A percentile compares a stretch with the other conserved stretches of the same genome.
Conservation (phyloP, 202 grass and related monocot genomes). For the Brachypodium distachyon region DNA sequence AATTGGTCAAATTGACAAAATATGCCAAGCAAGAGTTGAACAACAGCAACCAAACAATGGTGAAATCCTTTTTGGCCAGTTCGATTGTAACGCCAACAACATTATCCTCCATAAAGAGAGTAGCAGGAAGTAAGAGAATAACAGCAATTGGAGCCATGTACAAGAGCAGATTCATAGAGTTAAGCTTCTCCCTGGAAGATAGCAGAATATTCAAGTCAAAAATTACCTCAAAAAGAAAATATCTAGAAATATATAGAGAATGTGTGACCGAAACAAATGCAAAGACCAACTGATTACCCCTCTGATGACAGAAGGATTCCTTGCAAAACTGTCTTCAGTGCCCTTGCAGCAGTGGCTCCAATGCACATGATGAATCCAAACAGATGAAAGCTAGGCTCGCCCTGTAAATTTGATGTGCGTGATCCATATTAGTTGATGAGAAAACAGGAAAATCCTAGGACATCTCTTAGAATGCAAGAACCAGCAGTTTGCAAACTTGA, state of each 20-base stretch:
- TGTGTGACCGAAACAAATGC: background rate
- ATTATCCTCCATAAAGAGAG: slow-evolving; percentile 90
- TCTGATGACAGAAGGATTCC: slow-evolving; percentile 82
- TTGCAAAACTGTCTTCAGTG: slow-evolving; percentile 77
- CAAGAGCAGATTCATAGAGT: slow-evolving; percentile 87
- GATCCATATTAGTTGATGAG: slow-evolving; percentile 4
- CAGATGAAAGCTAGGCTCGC: slow-evolving; percentile 84
- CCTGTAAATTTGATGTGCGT: slow-evolving; percentile 32
- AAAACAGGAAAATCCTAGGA: background rate
- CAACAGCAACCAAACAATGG: slow-evolving; percentile 77
- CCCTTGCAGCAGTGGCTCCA: slow-evolving; percentile 79
- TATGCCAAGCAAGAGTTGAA: slow-evolving; percentile 91
- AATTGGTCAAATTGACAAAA: slow-evolving; percentile 87
- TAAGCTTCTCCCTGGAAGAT: slow-evolving; percentile 72
- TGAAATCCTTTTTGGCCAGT: slow-evolving; percentile 70
- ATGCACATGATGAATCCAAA: slow-evolving; percentile 92
- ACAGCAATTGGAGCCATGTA: slow-evolving; percentile 95
- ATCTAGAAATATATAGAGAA: background rate
- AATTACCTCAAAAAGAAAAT: background rate
- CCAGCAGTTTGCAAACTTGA: background rate
- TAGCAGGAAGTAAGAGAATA: slow-evolving; percentile 72
- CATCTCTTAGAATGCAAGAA: background rate
- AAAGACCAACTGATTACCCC: slow-evolving; percentile 44
- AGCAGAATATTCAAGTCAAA: slow-evolving; percentile 9
- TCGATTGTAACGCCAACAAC: slow-evolving; percentile 74